phyloP scores from a whole-genome alignment of 2,329 filamentous ascomycete genomes.

The Arthrobotrys sphaeroides region DNA sequence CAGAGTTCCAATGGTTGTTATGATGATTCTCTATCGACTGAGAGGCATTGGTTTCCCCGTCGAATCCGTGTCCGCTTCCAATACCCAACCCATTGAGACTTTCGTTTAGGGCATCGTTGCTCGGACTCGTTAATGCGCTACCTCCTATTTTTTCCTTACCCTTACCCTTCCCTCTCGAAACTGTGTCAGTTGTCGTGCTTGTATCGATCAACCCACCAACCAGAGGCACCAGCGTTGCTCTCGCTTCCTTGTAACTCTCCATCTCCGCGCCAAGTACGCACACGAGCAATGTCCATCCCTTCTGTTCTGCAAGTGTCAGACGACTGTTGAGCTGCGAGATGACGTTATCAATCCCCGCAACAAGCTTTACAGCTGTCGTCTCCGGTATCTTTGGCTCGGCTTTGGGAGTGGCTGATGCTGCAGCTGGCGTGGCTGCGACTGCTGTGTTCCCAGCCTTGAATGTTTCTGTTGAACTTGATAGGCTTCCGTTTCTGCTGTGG shows the following conservation, averaged over 20 bases:
- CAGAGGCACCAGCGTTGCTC: conserved; percentile 30
- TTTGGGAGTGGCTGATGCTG: background rate
- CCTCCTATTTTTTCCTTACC: conserved; percentile 10
- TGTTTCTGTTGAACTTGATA: conserved; percentile 48
- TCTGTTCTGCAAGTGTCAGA: conserved; percentile 68
- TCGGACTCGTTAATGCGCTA: conserved; percentile 29
- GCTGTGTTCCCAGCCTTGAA: conserved; percentile 25
- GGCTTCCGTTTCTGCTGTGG: conserved; percentile 41
- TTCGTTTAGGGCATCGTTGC: conserved; percentile 45
- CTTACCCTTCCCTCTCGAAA: conserved; percentile 37
- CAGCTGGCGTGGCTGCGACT: background rate
- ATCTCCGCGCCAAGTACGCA: conserved; percentile 79
- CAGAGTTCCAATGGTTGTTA: conserved; percentile 44
- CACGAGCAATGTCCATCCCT: conserved; percentile 80
- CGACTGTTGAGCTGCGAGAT: conserved; percentile 58
- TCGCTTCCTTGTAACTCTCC: conserved; percentile 70
- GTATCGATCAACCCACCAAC: conserved; percentile 39
- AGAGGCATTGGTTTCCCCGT: background rate
- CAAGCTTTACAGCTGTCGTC: conserved; percentile 27
- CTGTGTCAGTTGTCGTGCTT: conserved; percentile 21
- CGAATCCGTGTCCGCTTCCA: conserved; percentile 20
- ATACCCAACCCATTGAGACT: conserved; percentile 33
- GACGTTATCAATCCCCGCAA: conserved; percentile 49
- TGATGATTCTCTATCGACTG: conserved; percentile 10
- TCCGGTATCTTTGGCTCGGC: conserved; percentile 36